Conservation (phyloP, 257 asterid species). For the Plantago ovata region DNA sequence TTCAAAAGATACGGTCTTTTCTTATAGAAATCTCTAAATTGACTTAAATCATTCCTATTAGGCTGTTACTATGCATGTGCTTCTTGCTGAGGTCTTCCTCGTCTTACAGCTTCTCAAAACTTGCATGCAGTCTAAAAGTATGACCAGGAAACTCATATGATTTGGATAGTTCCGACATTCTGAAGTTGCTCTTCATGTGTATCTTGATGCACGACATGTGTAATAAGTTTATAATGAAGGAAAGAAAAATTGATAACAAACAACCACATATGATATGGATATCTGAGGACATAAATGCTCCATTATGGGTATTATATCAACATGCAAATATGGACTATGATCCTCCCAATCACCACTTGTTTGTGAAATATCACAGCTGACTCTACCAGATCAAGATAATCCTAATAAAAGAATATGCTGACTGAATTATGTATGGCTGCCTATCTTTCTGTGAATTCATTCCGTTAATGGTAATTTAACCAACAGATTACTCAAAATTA, state of each 20-base stretch:
- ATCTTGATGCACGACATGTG: background rate
- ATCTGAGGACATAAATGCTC: too few relatives aligned
- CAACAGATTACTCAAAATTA: background rate
- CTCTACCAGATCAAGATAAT: too few relatives aligned
- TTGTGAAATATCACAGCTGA: too few relatives aligned
- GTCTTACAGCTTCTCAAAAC: background rate
- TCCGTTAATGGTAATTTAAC: constrained; percentile 9
- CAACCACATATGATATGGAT: too few relatives aligned
- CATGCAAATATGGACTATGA: too few relatives aligned
- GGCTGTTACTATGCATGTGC: background rate
- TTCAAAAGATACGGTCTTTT: too few relatives aligned
- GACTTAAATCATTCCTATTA: too few relatives aligned
- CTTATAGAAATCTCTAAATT: too few relatives aligned
- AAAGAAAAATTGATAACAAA: too few relatives aligned
- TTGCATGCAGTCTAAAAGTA: background rate
- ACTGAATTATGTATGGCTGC: background rate
- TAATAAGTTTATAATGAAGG: too few relatives aligned
- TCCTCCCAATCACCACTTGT: too few relatives aligned
- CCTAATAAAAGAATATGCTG: background rate
- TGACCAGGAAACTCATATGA: constrained; percentile 4
- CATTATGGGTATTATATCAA: too few relatives aligned
- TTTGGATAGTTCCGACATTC: background rate
- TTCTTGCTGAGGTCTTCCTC: constrained; percentile 1
- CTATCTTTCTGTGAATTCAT: constrained; percentile 8
- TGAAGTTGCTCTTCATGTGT: constrained; percentile 5